These are phyloP conservation scores for Echium plantagineum DNA, from an alignment of 257 asterid genomes.

Conservation along the genomic window DNA sequence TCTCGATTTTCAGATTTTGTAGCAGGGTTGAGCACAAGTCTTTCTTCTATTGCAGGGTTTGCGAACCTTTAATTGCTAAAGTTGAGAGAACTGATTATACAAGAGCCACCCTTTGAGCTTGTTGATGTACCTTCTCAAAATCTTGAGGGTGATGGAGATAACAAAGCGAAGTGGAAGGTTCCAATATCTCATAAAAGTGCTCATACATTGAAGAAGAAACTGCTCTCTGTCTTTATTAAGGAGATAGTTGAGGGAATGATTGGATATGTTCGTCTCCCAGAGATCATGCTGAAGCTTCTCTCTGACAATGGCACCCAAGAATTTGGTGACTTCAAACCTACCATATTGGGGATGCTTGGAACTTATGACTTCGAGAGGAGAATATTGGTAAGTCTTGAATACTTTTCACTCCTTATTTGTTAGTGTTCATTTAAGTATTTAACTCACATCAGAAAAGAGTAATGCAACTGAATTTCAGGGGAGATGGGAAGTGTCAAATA, in stretches of 20 bases:
- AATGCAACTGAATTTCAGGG: background rate
- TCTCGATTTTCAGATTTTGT: background rate
- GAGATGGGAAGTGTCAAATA: background rate
- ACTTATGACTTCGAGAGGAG: slow-evolving; percentile 86
- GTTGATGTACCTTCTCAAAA: slow-evolving; percentile 20
- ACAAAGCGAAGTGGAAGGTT: slow-evolving; percentile 42
- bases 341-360: slow-evolving; percentile 91
- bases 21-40: background rate
- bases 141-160: slow-evolving; percentile 28
- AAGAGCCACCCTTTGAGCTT: slow-evolving; percentile 19
- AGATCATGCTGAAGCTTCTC: slow-evolving; percentile 83
- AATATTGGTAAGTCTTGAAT: slow-evolving; percentile 56
- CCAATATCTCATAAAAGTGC: slow-evolving; percentile 36
- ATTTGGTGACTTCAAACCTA: slow-evolving; percentile 87
- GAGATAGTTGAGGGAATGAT: slow-evolving; percentile 97
- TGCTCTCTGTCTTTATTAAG: slow-evolving; percentile 57
- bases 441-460: background rate
- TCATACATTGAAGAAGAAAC: slow-evolving; percentile 49
- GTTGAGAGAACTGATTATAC: slow-evolving; percentile 22
- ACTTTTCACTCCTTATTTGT: background rate
- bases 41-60: slow-evolving; percentile 42
- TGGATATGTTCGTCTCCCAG: slow-evolving; percentile 78
- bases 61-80: slow-evolving; percentile 55
- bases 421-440: background rate
- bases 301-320: slow-evolving; percentile 82